phyloP scores from a whole-genome alignment of 176 grass and related monocot species.

The Microstegium vimineum region DNA sequence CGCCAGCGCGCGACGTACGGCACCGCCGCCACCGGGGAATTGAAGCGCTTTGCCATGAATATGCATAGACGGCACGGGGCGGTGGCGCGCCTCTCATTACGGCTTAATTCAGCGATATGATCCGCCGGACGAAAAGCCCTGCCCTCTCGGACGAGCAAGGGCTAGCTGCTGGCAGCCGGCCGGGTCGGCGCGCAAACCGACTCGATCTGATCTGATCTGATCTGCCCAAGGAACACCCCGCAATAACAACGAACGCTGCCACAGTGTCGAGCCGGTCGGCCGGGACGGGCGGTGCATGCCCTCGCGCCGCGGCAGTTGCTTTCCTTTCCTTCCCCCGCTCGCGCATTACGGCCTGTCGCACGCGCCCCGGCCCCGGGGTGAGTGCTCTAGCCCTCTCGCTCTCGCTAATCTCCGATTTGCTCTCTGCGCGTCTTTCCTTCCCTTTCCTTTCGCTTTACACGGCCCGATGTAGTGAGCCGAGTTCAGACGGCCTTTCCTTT shows the following conservation, averaged over 20 bases:
- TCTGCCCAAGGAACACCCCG: neutral
- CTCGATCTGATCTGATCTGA: neutral
- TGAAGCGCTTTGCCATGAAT: conserved; percentile 1
- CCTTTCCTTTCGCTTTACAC: neutral
- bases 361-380: neutral
- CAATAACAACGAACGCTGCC: neutral
- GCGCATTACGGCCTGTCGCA: conserved; percentile 22
- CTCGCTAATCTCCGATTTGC: neutral
- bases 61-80: neutral
- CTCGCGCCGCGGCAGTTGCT: conserved; percentile 22
- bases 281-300: neutral
- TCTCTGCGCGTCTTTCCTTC: neutral
- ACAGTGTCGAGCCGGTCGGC: neutral
- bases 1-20: neutral
- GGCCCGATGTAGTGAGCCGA: neutral
- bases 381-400: neutral
- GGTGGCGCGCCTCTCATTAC: no score
- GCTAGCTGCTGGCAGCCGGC: no score
- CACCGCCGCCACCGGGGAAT: neutral
- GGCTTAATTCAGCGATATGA: no score
- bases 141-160: neutral
- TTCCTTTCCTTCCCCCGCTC: neutral
- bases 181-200: neutral
- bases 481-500: conserved; percentile 47
- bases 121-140: neutral